Evolutionary conservation across 345 rosid genomes (phyloP), one percentile per base, ranked within the genome.

Genomic region (Aegle marmelos): DNA sequence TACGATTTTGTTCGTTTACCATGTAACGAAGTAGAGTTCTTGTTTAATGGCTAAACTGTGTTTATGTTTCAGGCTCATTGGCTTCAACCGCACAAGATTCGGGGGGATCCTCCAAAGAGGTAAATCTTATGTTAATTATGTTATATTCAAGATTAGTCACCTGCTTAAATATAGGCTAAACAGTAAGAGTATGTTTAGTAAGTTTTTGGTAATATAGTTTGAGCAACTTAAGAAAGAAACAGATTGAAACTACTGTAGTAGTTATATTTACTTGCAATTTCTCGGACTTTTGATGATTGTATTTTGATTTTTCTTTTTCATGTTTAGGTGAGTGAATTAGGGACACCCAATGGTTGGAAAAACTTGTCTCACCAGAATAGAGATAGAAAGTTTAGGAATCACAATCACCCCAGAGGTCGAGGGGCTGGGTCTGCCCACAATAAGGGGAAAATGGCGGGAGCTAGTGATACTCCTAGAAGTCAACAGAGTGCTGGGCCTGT

Each of bases 41-140:
- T 60, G 58, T 75, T 72, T 67, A 62, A 27, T 59, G 28, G 50
- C 22, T 14, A 22, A 45, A 19, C 33, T 28, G 33, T 70, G 70
- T 28, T 16, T 62, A 27, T 31, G 41, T 79, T 76, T 68, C 84
- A 90, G 96, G 83, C 71, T 24, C 78, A 3, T 24, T 82, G 89
- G 90, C 76, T 85, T 39, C 88, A 68, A 80, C 79, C 77, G 84
- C 87, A 73, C 84, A 85, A 69, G 88, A 77, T 86, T 73, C 84
- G 58, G 73, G 80, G 81, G 86, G 89, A 81, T 80, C 94, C 79
- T 85, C 91, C 91, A 39, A 79, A 88, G 79, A 89, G 97, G 97
- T 92, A 75, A 17, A 39, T 27, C 1, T 21, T 19, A 27, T n/a
- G 28, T 39, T 39, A 7, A 0, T 21, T 19, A 27, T n/a, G 28